Evolutionary conservation across 805 yeast species (phyloP), one percentile per base, ranked within the genome.

Genomic region (Kodamaea lidongshanica): DNA sequence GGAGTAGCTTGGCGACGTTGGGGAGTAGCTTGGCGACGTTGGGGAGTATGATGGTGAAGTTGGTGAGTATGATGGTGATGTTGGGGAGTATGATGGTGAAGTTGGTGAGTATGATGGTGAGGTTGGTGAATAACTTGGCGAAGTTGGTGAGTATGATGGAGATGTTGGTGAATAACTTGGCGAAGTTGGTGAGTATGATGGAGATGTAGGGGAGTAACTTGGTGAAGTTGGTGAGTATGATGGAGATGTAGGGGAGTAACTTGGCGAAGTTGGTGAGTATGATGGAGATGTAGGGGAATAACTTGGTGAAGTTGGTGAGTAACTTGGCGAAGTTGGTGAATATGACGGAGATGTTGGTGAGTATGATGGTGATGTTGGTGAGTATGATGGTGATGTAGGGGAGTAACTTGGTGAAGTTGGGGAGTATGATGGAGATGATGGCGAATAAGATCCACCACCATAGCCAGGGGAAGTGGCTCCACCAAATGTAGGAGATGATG

Each of bases 211-310:
- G 0, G 75, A 65, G 49, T 79, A 80, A 4, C 58, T 46, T 40
- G 94, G 92, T 3, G 82, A 74, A 0, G 92, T 82, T 29, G 94
- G 94, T 3, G 79, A 68, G 52, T 85, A 87, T 7, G 67, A 50
- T 45, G 95, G 95, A 0, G 88, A 77, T 0, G 95, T 82, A 39
- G 95, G 94, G 0, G 81, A 70, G 47, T 79, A 79, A 10, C 58
- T 45, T 38, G 88, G 87, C 4, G 79, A 69, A 0, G 88, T 77
- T 23, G 88, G 84, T 1, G 73, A 61, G 52, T 76, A 77, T 2
- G 69, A 54, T 43, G 78, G 77, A 11, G 77, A 67, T 5, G 78
- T 65, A 40, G 79, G 79, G 0, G 73, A 65, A 46, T 74, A 77
- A 1, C 62, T 42, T 49, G 87, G 77, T 0, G 88, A 77, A 0